Percentiles rank a stretch among this genome's conserved stretches.
Conservation (phyloP, 495 filamentous ascomycete species). For the Aspergillus baeticus region DNA sequence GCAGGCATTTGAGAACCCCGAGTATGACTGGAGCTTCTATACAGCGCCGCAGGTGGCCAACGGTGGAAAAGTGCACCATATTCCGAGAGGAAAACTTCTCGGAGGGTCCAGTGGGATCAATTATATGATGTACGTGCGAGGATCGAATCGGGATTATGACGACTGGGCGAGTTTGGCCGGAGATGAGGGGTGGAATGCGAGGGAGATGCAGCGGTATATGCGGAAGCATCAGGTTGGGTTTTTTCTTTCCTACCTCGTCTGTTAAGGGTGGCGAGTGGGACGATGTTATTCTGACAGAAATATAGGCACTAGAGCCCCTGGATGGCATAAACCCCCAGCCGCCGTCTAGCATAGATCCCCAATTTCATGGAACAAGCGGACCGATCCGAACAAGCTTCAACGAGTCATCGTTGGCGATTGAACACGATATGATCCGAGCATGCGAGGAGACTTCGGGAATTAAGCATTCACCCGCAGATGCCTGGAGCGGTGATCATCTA, state of each 20-base stretch:
- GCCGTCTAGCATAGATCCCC: too few species aligned
- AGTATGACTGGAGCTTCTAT: slow-evolving; percentile 58
- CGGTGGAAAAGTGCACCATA: slow-evolving; percentile 22
- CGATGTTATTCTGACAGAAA: too few species aligned
- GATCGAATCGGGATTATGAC: slow-evolving; percentile 39
- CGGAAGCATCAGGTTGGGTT: slow-evolving; percentile 20
- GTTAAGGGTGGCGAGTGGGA: too few species aligned
- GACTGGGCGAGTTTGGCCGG: slow-evolving; percentile 45
- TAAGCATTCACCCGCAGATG: slow-evolving; percentile 22
- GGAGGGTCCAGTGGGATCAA: slow-evolving; percentile 62
- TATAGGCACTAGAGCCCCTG: too few species aligned
- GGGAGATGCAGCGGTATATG: slow-evolving; percentile 32
- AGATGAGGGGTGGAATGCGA: slow-evolving; percentile 37
- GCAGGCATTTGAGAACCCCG: slow-evolving; percentile 44
- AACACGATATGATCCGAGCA: slow-evolving; percentile 26
- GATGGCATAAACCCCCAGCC: too few species aligned
- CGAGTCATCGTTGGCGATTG: slow-evolving; percentile 24
- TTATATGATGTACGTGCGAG: slow-evolving; percentile 31
- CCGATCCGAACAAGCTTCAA: slow-evolving; percentile 34
- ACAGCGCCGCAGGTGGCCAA: slow-evolving; percentile 48
- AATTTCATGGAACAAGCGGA: slow-evolving; percentile 29
- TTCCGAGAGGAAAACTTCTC: slow-evolving; percentile 53
- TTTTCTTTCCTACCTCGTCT: too few species aligned
- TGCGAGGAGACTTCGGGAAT: slow-evolving; percentile 18
- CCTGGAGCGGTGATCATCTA: slow-evolving; percentile 38